Conservation (phyloP, 139 green algal genomes). For the Micromonas pusilla region DNA sequence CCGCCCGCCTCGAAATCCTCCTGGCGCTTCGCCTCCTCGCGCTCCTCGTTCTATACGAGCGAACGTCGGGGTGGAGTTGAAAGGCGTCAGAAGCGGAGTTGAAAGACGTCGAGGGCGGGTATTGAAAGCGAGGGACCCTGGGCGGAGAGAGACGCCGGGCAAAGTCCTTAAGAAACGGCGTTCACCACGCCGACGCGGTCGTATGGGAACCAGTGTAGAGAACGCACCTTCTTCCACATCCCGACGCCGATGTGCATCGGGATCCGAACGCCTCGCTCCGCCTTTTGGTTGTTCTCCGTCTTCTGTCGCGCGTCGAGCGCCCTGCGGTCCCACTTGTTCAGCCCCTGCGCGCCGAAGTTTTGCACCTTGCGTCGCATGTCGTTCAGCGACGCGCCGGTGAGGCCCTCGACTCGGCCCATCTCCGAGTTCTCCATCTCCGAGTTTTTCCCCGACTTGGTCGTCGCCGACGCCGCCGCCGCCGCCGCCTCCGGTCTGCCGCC, state of each 20-base stretch:
- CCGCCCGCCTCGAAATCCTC: not conserved
- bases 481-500: too few species aligned
- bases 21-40: conserved; percentile 1
- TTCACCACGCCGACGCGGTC: too few species aligned
- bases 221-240: not conserved
- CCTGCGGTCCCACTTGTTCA: conserved; percentile 15
- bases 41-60: conserved; percentile 13
- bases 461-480: too few species aligned
- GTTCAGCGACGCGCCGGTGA: not conserved
- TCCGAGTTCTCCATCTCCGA: not conserved
- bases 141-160: too few species aligned
- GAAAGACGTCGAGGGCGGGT: too few species aligned
- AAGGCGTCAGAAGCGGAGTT: too few species aligned
- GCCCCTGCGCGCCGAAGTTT: not conserved
- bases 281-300: not conserved
- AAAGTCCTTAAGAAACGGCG: too few species aligned
- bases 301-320: not conserved
- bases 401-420: not conserved
- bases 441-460: too few species aligned
- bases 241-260: not conserved
- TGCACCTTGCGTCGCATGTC: not conserved
- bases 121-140: too few species aligned
- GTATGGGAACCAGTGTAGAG: too few species aligned
- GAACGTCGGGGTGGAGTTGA: too few species aligned
- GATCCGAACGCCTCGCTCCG: conserved; percentile 1